Conservation (phyloP, 352 stramenopile species). For the Phytophthora nicotianae region DNA sequence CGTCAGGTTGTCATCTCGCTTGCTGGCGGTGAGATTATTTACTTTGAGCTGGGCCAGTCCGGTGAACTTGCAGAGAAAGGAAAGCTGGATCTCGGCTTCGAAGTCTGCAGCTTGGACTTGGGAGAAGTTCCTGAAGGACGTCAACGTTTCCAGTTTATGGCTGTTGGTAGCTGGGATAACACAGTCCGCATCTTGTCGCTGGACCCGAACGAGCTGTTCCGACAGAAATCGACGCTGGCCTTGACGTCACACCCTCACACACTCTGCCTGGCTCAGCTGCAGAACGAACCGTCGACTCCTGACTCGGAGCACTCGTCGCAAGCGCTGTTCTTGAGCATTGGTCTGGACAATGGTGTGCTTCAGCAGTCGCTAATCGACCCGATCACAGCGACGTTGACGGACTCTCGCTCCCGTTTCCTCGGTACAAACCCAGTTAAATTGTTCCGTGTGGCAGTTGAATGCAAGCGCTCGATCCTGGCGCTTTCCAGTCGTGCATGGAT, state of each 20-base stretch:
- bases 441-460: constrained; percentile 91
- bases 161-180: constrained; percentile 94
- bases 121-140: constrained; percentile 94
- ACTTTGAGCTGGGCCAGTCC: constrained; percentile 97
- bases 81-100: constrained; percentile 94
- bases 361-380: constrained; percentile 92
- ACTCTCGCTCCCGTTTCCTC: constrained; percentile 94
- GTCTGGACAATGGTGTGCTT: constrained; percentile 96
- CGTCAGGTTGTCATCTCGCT: constrained; percentile 97
- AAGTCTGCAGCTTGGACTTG: constrained; percentile 98
- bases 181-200: constrained; percentile 95
- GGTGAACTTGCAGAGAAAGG: constrained; percentile 95
- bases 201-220: constrained; percentile 91
- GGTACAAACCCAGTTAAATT: constrained; percentile 95
- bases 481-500: constrained; percentile 97
- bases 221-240: constrained; percentile 83
- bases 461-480: constrained; percentile 92
- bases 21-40: constrained; percentile 95
- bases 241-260: constrained; percentile 86
- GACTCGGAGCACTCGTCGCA: constrained; percentile 64
- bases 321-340: constrained; percentile 83
- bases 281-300: constrained; percentile 70
- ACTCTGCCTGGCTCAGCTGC: constrained; percentile 77
- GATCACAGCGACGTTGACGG: constrained; percentile 82
- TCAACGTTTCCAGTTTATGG: constrained; percentile 95